A percentile compares a stretch with the other conserved stretches of the same genome.
Conservation (phyloP, 2,329 filamentous ascomycete species). For the Ophiostoma pallidulum region DNA sequence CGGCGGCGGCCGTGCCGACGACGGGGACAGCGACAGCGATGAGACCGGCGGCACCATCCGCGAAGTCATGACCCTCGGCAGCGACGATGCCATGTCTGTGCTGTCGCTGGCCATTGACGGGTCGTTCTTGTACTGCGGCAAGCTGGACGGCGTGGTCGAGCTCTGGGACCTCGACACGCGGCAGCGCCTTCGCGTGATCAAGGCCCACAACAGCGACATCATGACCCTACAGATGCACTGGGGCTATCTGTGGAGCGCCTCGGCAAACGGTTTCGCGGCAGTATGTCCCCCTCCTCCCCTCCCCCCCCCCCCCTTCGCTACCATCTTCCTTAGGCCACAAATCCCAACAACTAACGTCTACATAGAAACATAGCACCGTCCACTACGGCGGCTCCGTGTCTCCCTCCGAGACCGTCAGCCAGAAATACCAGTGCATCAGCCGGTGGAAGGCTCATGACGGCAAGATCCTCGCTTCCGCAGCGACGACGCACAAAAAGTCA, state of each 20-base stretch:
- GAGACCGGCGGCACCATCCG: constrained; percentile 52
- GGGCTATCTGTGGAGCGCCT: constrained; percentile 77
- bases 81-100: constrained; percentile 53
- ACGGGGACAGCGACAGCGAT: constrained; percentile 36
- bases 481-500: constrained; percentile 58
- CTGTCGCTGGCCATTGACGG: constrained; percentile 80
- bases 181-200: constrained; percentile 80
- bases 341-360: too few relatives aligned
- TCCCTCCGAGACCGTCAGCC: constrained; percentile 46
- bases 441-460: constrained; percentile 61
- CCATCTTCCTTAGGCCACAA: too few relatives aligned
- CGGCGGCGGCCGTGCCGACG: constrained; percentile 25
- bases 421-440: constrained; percentile 27
- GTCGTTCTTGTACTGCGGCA: constrained; percentile 85
- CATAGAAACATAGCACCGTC: constrained; percentile 56
- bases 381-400: constrained; percentile 50
- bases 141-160: constrained; percentile 79
- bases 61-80: constrained; percentile 57
- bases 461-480: constrained; percentile 76
- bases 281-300: constrained; percentile 37
- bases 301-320: background rate
- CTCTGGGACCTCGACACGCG: constrained; percentile 95
- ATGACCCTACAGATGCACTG: constrained; percentile 80
- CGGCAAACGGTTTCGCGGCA: constrained; percentile 78
- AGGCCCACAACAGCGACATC: constrained; percentile 69